Conservation (phyloP, 139 green algal genomes). For the Chara braunii region DNA sequence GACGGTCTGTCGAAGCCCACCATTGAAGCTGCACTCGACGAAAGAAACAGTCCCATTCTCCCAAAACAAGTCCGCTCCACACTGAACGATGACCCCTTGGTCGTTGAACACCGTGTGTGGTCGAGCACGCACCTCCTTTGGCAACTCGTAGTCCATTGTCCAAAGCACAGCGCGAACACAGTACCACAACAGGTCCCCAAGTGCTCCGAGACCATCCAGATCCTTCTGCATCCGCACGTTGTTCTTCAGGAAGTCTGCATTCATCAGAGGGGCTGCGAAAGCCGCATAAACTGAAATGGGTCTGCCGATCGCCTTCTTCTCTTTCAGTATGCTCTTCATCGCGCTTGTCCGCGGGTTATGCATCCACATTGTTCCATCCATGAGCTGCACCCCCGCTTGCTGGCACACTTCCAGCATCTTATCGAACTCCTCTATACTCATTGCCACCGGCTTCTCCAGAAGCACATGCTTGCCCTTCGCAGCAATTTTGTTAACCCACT, state of each 20-base stretch:
- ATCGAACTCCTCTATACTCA: constrained; percentile 8
- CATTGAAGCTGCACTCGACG: constrained; percentile 13
- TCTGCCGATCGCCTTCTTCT: background rate
- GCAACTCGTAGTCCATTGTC: constrained; percentile 14
- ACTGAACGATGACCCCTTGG: constrained; percentile 7
- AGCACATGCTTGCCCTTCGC: constrained; percentile 48
- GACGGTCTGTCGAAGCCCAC: background rate
- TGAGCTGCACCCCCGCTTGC: constrained; percentile 15
- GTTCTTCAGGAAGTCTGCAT: background rate
- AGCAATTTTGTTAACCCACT: constrained; percentile 48
- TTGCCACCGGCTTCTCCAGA: constrained; percentile 50
- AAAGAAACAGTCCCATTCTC: background rate
- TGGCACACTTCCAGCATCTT: constrained; percentile 14
- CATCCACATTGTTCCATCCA: constrained; percentile 34
- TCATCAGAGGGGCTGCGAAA: background rate
- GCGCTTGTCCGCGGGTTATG: constrained; percentile 12
- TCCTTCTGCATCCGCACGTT: constrained; percentile 14
- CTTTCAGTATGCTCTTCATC: constrained; percentile 1
- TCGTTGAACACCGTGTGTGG: background rate
- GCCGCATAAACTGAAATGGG: background rate
- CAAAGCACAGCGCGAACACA: constrained; percentile 8
- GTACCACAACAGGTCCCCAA: constrained; percentile 29
- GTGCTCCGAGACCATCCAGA: constrained; percentile 8
- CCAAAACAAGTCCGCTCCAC: constrained; percentile 7
- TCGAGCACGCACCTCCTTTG: background rate